Percentiles rank a stretch among this genome's conserved stretches.
Conservation (phyloP, 805 yeast genomes). For the Candida berthetii region DNA sequence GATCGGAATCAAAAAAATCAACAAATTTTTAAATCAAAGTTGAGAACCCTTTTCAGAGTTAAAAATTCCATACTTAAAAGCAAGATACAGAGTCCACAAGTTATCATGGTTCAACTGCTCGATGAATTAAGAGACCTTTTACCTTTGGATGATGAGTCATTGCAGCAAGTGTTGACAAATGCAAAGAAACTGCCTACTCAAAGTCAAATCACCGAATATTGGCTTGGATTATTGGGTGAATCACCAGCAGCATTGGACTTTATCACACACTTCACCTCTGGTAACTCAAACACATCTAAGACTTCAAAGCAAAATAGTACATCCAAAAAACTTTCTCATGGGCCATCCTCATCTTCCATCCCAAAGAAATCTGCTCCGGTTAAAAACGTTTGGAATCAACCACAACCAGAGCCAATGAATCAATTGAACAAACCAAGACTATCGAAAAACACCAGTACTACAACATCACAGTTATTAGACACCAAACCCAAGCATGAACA, state of each 20-base stretch:
- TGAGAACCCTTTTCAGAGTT: not conserved
- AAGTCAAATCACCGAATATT: conserved; percentile 43
- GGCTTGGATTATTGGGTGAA: conserved; percentile 51
- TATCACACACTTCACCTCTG: conserved; percentile 35
- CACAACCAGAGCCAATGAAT: conserved; percentile 1
- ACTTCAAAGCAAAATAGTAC: conserved; percentile 1
- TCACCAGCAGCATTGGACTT: conserved; percentile 45
- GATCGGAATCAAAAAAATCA: not conserved
- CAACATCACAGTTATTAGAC: conserved; percentile 43
- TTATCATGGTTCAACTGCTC: conserved; percentile 5
- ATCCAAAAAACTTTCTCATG: not conserved
- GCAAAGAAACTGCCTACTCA: conserved; percentile 40
- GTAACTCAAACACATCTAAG: conserved; percentile 21
- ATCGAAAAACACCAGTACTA: conserved; percentile 21
- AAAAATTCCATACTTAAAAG: too few relatives aligned
- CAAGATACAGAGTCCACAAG: not conserved
- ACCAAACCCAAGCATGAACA: conserved; percentile 24
- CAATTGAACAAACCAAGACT: conserved; percentile 6
- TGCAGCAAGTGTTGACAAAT: conserved; percentile 49
- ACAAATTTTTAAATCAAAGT: not conserved
- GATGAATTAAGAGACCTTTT: conserved; percentile 26
- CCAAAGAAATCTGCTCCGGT: not conserved
- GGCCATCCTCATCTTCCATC: not conserved
- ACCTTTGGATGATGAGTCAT: conserved; percentile 54
- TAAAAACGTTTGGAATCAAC: conserved; percentile 12